Conservation (phyloP, 768 basidiomycete species). For the Calocera cornea region DNA sequence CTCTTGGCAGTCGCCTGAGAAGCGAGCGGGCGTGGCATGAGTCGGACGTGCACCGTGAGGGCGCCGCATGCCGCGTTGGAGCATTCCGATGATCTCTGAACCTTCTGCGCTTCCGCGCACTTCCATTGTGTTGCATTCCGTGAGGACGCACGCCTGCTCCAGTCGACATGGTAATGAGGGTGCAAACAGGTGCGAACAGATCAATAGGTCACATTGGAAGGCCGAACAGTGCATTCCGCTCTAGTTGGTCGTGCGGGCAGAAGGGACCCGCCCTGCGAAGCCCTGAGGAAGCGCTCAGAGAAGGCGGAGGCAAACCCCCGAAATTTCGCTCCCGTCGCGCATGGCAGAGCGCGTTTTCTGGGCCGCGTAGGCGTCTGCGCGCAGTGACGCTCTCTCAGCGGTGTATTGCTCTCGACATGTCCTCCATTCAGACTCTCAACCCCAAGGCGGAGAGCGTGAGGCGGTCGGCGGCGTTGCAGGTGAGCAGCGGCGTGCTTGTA, state of each 20-base stretch:
- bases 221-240: neutral
- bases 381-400: neutral
- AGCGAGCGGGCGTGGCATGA: too few relatives aligned
- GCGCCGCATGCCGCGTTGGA: neutral
- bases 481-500: slow-evolving; percentile 24
- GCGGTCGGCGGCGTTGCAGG: slow-evolving; percentile 83
- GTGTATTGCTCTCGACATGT: neutral
- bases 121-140: neutral
- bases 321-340: neutral
- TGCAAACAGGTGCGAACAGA: neutral
- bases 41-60: neutral
- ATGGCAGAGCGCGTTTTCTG: neutral
- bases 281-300: neutral
- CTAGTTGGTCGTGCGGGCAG: neutral
- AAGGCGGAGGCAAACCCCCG: neutral
- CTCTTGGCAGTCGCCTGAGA: too few relatives aligned
- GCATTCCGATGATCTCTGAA: slow-evolving; percentile 5
- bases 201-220: neutral
- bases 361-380: neutral
- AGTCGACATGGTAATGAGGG: neutral
- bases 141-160: neutral
- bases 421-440: slow-evolving; percentile 72
- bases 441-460: slow-evolving; percentile 90
- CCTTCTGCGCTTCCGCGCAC: neutral
- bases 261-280: neutral